phyloP scores from a whole-genome alignment of 169 alveolate species.

The Babesia caballi region DNA sequence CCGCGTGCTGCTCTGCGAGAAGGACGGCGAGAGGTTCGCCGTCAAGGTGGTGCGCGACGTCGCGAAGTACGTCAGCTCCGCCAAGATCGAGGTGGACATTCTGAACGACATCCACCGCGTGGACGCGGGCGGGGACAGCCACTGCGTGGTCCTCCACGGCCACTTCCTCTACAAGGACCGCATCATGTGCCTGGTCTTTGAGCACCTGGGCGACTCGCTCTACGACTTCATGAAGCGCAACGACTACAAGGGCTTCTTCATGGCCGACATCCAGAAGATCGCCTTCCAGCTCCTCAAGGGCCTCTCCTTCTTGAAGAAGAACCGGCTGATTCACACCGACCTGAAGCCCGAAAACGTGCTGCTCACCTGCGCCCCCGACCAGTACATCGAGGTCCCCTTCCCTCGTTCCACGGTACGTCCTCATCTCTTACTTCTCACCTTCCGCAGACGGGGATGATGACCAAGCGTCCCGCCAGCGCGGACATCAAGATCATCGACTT shows the following conservation, averaged over 20 bases:
- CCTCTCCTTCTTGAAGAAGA: conserved; percentile 86
- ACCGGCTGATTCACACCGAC: conserved; percentile 96
- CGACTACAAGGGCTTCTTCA: conserved; percentile 89
- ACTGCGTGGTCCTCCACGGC: conserved; percentile 87
- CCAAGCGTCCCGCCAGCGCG: conserved; percentile 80
- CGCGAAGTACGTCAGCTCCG: conserved; percentile 91
- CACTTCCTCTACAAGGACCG: conserved; percentile 83
- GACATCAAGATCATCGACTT: conserved; percentile 95
- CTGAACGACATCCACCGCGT: conserved; percentile 81
- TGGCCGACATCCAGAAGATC: conserved; percentile 87
- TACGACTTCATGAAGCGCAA: conserved; percentile 91
- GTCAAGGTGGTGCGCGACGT: conserved; percentile 92
- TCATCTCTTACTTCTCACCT: not conserved
- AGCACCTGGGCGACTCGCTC: conserved; percentile 92
- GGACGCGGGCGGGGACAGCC: conserved; percentile 83
- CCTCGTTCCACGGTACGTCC: conserved; percentile 65
- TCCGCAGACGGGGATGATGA: conserved; percentile 58
- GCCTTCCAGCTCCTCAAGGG: conserved; percentile 91
- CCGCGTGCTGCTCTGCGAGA: conserved; percentile 90
- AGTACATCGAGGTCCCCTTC: conserved; percentile 69
- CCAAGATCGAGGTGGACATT: conserved; percentile 94
- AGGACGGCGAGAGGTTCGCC: conserved; percentile 83
- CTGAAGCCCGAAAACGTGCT: conserved; percentile 96
- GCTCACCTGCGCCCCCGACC: conserved; percentile 72
- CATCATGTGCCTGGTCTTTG: conserved; percentile 93